Conservation (phyloP, 805 yeast genomes). For the Diddensiella transvaalensis region DNA sequence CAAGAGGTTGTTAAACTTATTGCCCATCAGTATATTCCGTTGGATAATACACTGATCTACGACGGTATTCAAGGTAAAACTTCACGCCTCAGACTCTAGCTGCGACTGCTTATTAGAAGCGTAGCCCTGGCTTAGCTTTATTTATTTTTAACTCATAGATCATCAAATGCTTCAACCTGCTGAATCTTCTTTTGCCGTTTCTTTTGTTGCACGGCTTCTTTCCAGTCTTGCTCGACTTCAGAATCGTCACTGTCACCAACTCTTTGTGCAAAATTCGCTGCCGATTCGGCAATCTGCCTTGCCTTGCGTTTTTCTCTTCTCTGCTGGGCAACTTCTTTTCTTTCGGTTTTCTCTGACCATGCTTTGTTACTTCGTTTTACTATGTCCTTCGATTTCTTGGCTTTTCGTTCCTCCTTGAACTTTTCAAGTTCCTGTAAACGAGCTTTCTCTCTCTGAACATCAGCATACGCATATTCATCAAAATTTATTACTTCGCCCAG, state of each 20-base stretch:
- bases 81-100: conserved; percentile 12
- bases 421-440: conserved; percentile 57
- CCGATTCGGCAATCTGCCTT: conserved; percentile 55
- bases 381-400: conserved; percentile 38
- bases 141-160: conserved; percentile 16
- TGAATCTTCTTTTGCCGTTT: conserved; percentile 47
- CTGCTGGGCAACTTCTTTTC: conserved; percentile 56
- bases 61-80: conserved; percentile 62
- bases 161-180: conserved; percentile 25
- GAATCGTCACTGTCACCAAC: conserved; percentile 37
- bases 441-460: conserved; percentile 57
- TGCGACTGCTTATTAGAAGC: neutral
- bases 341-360: conserved; percentile 72
- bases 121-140: neutral
- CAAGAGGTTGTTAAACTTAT: conserved; percentile 77
- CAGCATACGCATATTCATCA: conserved; percentile 63
- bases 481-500: conserved; percentile 59
- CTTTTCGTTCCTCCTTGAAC: conserved; percentile 31
- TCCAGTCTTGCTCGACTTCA: conserved; percentile 76
- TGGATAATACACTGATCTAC: conserved; percentile 64
- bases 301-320: conserved; percentile 68
- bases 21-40: conserved; percentile 77
- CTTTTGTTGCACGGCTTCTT: conserved; percentile 63
- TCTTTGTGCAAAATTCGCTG: conserved; percentile 38
- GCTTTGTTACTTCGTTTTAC: conserved; percentile 48